Conservation (phyloP, 441 rosid genomes). For the Sinapis alba region DNA sequence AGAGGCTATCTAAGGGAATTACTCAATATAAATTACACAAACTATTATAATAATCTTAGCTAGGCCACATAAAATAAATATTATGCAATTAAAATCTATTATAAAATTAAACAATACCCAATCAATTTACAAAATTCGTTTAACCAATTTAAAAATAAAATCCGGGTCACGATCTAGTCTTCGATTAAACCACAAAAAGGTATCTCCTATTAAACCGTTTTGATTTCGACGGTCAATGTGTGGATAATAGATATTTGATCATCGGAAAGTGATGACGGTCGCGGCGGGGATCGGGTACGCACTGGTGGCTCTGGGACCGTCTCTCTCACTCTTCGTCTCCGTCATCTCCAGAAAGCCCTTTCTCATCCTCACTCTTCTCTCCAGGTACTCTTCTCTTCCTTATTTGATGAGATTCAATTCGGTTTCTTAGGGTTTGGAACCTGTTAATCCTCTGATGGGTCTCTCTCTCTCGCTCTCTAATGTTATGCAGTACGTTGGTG, state of each 20-base stretch:
- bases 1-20: no score
- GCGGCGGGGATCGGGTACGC: constrained; percentile 93
- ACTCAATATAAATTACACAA: no score
- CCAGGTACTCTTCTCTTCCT: constrained; percentile 53
- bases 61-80: no score
- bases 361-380: constrained; percentile 88
- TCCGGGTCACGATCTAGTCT: no score
- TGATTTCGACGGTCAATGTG: neutral
- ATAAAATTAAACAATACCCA: no score
- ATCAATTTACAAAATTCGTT: no score
- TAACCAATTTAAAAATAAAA: no score
- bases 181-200: no score
- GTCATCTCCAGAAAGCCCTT: constrained; percentile 92
- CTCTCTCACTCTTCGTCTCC: constrained; percentile 82
- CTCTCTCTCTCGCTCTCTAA: neutral
- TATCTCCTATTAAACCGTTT: no score
- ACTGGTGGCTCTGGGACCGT: constrained; percentile 84
- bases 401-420: constrained; percentile 4
- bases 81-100: no score
- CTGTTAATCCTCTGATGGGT: neutral
- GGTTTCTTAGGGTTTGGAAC: neutral
- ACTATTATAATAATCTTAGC: no score
- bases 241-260: neutral
- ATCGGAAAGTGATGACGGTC: constrained; percentile 56
- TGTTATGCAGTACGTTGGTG: constrained; percentile 63